Evolutionary conservation across 2,329 filamentous ascomycete genomes (phyloP).

Genomic region (Thelonectria rubi): DNA sequence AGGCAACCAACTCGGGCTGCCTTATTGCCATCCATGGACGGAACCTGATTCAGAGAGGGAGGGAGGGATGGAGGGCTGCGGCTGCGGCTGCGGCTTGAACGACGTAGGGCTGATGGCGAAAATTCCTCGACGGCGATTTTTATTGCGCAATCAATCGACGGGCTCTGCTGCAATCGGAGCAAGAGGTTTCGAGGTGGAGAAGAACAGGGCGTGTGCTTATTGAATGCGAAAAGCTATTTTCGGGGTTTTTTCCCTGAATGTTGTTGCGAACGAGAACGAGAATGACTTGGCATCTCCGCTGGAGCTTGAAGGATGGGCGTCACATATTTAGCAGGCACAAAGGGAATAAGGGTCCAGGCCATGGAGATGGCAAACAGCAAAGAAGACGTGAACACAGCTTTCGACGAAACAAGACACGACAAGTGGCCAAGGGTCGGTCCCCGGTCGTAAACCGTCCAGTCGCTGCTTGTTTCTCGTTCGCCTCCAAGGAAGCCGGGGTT

Average conservation of each 20-base stretch:
- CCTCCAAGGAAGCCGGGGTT: background rate
- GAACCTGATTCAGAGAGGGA: too few species aligned
- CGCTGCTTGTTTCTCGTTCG: background rate
- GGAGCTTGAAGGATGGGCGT: background rate
- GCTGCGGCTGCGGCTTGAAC: too few species aligned
- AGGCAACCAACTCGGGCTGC: too few species aligned
- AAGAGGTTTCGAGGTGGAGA: too few species aligned
- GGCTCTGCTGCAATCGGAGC: too few species aligned
- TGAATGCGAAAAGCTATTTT: background rate
- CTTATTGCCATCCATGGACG: too few species aligned
- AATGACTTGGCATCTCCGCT: constrained; percentile 1
- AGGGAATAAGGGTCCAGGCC: background rate
- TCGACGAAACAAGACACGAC: background rate
- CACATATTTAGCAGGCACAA: background rate
- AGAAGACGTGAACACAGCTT: background rate
- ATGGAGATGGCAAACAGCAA: background rate
- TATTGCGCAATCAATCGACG: too few species aligned
- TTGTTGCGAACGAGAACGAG: background rate
- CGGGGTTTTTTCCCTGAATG: background rate
- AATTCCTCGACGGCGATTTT: too few species aligned
- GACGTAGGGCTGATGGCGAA: too few species aligned
- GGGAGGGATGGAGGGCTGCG: too few species aligned
- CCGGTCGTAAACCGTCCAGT: background rate
- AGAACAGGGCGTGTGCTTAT: too few species aligned
- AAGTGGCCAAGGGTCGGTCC: too few species aligned